phyloP scores from a whole-genome alignment of 2,329 filamentous ascomycete genomes.

The Colletotrichum somersetense region DNA sequence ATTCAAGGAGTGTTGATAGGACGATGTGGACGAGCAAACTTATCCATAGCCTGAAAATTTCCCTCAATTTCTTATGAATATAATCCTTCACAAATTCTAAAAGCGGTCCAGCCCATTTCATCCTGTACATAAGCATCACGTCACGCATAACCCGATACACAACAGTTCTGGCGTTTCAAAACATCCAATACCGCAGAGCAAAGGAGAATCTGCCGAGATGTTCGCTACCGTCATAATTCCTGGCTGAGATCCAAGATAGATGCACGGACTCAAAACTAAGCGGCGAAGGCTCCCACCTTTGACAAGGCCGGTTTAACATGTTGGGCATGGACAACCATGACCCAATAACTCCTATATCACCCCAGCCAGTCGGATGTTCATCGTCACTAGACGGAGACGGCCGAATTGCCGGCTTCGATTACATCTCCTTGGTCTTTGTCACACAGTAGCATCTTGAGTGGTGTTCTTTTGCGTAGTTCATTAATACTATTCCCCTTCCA shows the following conservation, averaged over 20 bases:
- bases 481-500: neutral
- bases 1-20: neutral
- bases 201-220: too few species aligned
- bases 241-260: neutral
- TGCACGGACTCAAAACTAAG: neutral
- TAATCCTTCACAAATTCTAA: too few species aligned
- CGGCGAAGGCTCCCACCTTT: neutral
- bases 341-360: too few species aligned
- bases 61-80: neutral
- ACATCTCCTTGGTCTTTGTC: too few species aligned
- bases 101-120: too few species aligned
- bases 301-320: too few species aligned
- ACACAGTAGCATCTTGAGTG: neutral
- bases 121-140: fast-evolving
- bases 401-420: neutral
- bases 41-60: too few species aligned
- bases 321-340: too few species aligned
- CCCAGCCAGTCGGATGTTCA: neutral
- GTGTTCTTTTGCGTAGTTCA: neutral
- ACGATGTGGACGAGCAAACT: neutral
- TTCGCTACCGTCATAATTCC: too few species aligned
- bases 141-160: too few species aligned
- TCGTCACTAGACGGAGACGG: neutral
- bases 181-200: too few species aligned
- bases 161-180: too few species aligned